Evolutionary conservation across 768 basidiomycete species (phyloP), one percentile per base, ranked within the genome.

Genomic region (Kwoniella botswanensis): DNA sequence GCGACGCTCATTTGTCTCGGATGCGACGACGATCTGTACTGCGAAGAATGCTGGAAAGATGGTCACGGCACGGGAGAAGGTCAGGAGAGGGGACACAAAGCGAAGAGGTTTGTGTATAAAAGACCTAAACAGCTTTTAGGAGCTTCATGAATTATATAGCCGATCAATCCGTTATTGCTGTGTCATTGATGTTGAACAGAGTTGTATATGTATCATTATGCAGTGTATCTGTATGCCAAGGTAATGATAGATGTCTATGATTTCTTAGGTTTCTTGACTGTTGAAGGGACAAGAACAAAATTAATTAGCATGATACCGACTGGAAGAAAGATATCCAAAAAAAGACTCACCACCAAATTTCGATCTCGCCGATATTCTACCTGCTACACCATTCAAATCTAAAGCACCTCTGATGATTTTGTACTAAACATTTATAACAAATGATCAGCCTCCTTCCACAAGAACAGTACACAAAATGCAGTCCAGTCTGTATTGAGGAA

Each of bases 361-460:
- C 86, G 94, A 97, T 74, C 97, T 88, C 46, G 91, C 88, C 17
- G 87, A 90, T 56, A 87, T 87, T 76, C 97, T 88, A 65, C 91
- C 91, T 10, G 93, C 91, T 17, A 99, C 97, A 60, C 92, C 94
- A 65, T 90, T 90, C 69, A 96, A 90, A 86, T 99, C 96, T 52
- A 94, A 84, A 43, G 93, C 91, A 44, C 97, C 97, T 78, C 97
- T 89, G 9, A 98, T 91, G 67, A 98, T 85, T 84, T 98, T 98
- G 86, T 98, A 98, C 96, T 98, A 76, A 55, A n/a, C 29, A 52
- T 18, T 29, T 21, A 55, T 24, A 15, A 6, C 18, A 54, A 2
- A 26, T 46, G 50, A 44, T 26, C 24, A 26, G 24, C 24, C 24
- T 26, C 24, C 24, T 26, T 26, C 24, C 24, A 26, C 24, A 26